Evolutionary conservation across 345 rosid species (phyloP), one percentile per base, ranked within the genome.

Genomic region (Nephelium lappaceum): DNA sequence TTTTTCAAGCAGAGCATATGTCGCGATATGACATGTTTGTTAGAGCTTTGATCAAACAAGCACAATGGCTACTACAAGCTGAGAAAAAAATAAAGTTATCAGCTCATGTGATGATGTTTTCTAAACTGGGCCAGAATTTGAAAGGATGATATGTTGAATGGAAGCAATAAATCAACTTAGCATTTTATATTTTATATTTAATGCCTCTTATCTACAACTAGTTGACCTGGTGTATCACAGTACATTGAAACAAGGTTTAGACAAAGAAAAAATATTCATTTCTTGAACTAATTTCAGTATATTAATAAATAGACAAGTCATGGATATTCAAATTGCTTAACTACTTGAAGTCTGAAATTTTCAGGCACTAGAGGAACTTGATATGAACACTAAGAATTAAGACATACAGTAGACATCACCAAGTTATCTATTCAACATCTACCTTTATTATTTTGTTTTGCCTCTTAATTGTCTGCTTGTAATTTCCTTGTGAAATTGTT

Each of bases 71-170:
- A 5, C 53, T 58, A 14, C 19, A 53, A 27, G 27, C 43, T 7
- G 15, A 8, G 58, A 16, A 51, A 49, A 49, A 71, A 31, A 49
- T 71, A 14, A 71, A 53, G 63, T 19, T 53, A 27, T 27, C n/a
- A 38, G 41, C 45, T 16, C 45, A 66, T 66, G 69, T 66, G 69
- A 36, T 42, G 25, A 8, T 39, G 76, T 73, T 73, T 73, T 31
- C 67, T 23, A 6, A 65, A 66, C 61, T 18, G 55, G 69, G 42
- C 9, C 2, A 14, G 45, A 69, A 14, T 21, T n/a, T 60, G 31
- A 60, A 60, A 25, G 65, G 27, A 60, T 23, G 31, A 23, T 60
- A 23, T n/a, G 65, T 60, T 60, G 65, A 60, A 60, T n/a, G 14
- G 24, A 23, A 60, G 65, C 65, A 60, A n/a, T 3, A 8, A n/a